Evolutionary conservation across 345 rosid species (phyloP).

Genomic region (Salix exigua): DNA sequence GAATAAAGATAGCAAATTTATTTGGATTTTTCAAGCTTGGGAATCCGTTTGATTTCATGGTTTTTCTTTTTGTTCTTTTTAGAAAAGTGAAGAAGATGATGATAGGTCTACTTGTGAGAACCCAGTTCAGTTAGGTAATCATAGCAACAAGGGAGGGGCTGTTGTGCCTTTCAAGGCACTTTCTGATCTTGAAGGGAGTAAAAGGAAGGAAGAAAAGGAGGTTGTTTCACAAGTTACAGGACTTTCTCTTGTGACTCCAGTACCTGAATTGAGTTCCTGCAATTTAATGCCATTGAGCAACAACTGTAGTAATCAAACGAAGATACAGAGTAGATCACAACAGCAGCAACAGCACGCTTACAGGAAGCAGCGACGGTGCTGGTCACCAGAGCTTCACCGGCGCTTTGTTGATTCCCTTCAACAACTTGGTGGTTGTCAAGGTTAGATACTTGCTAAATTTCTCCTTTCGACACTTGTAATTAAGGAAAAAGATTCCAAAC

Average conservation of each 20-base stretch:
- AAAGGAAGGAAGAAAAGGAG: slow-evolving; percentile 30
- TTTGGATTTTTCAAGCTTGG: slow-evolving; percentile 5
- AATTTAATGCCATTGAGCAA: slow-evolving; percentile 12
- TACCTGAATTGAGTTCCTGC: slow-evolving; percentile 25
- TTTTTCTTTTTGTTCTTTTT: neutral
- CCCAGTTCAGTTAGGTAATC: slow-evolving; percentile 32
- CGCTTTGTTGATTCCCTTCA: slow-evolving; percentile 67
- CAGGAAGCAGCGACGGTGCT: slow-evolving; percentile 70
- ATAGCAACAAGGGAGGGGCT: slow-evolving; percentile 30
- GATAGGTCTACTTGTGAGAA: slow-evolving; percentile 36
- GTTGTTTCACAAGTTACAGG: slow-evolving; percentile 32
- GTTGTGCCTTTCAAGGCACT: slow-evolving; percentile 39
- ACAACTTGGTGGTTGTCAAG: slow-evolving; percentile 67
- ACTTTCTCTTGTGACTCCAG: slow-evolving; percentile 40
- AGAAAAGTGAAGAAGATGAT: slow-evolving; percentile 45
- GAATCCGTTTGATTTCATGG: neutral
- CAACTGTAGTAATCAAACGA: slow-evolving; percentile 14
- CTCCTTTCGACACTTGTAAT: neutral
- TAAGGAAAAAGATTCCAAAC: neutral
- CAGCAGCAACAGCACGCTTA: slow-evolving; percentile 26
- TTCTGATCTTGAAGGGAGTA: slow-evolving; percentile 7
- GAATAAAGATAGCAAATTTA: neutral
- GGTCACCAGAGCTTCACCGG: slow-evolving; percentile 80
- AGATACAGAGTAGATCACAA: slow-evolving; percentile 25
- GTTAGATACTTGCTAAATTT: slow-evolving; percentile 28